These are phyloP conservation scores for Ganoderma sp. DNA, from an alignment of 1,284 basidiomycete species.

Conservation along the genomic window DNA sequence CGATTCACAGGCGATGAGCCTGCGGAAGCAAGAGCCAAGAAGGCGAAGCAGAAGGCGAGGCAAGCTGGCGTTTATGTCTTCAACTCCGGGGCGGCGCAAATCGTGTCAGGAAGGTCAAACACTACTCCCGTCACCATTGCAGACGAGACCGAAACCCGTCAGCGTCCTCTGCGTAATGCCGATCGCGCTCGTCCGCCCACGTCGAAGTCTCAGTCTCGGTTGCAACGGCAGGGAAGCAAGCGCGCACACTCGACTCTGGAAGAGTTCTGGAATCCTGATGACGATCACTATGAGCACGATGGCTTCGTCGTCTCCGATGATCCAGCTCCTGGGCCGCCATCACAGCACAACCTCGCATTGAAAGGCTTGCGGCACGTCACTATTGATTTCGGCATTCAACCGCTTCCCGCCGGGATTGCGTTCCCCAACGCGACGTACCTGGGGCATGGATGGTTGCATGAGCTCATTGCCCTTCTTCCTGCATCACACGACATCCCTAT, in stretches of 20 bases:
- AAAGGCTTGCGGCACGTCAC: constrained; percentile 38
- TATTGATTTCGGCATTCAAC: constrained; percentile 55
- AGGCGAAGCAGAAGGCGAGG: constrained; percentile 26
- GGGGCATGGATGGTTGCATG: constrained; percentile 60
- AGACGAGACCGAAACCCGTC: constrained; percentile 17
- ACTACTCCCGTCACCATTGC: constrained; percentile 30
- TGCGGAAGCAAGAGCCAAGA: constrained; percentile 15
- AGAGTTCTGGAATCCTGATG: constrained; percentile 22
- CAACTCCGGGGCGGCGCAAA: constrained; percentile 21
- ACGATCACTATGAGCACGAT: constrained; percentile 19
- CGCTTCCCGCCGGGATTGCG: constrained; percentile 55
- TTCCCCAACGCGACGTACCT: constrained; percentile 59
- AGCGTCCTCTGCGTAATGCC: constrained; percentile 1
- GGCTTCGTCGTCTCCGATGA: constrained; percentile 21
- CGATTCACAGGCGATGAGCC: constrained; percentile 22
- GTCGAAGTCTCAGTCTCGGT: constrained; percentile 9
- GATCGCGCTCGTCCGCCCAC: not conserved
- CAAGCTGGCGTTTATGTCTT: constrained; percentile 29
- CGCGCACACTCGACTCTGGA: constrained; percentile 23
- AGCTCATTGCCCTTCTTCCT: constrained; percentile 43
- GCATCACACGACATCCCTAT: constrained; percentile 15
- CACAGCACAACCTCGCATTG: constrained; percentile 18
- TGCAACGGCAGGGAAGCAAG: not conserved
- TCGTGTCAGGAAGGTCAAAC: constrained; percentile 27
- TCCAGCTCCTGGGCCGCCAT: not conserved